phyloP scores from a whole-genome alignment of 2,329 filamentous ascomycete species.

The Phoma herbarum region DNA sequence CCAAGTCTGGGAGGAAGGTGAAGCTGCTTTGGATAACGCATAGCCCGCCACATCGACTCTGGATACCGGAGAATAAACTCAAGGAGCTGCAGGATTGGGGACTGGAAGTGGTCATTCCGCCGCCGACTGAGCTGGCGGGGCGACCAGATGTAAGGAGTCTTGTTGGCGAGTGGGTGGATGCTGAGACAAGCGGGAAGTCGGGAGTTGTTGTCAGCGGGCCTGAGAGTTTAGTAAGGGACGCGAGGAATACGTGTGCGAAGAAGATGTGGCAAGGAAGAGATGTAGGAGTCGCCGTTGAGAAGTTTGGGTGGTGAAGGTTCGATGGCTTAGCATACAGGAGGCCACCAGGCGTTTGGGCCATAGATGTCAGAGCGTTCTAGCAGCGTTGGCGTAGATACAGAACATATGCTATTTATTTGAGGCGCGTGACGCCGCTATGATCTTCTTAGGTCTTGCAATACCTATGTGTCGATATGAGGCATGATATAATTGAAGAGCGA shows the following conservation, averaged over 20 bases:
- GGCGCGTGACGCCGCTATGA: neutral
- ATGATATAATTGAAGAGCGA: neutral
- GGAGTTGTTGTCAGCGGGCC: conserved; percentile 70
- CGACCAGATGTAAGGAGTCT: conserved; percentile 62
- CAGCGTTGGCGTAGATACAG: conserved; percentile 1
- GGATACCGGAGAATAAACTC: conserved; percentile 62
- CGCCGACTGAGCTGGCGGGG: conserved; percentile 62
- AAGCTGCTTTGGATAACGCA: conserved; percentile 69
- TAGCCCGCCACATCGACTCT: conserved; percentile 61
- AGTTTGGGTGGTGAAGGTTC: conserved; percentile 67
- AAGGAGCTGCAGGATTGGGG: conserved; percentile 61
- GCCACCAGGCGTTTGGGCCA: neutral
- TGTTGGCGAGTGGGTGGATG: conserved; percentile 51
- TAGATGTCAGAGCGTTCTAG: conserved; percentile 10
- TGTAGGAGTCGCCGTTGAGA: conserved; percentile 68
- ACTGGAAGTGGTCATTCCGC: conserved; percentile 62
- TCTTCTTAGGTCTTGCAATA: neutral
- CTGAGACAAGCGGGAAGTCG: conserved; percentile 47
- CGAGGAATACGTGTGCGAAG: conserved; percentile 66
- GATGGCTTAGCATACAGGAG: neutral
- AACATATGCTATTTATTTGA: neutral
- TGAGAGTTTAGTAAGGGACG: conserved; percentile 67
- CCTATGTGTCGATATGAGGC: neutral
- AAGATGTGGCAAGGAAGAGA: conserved; percentile 59
- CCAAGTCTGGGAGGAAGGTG: conserved; percentile 47